These are phyloP conservation scores for Hericium rajendrae DNA, from an alignment of 768 basidiomycete species.

Conservation along the genomic window DNA sequence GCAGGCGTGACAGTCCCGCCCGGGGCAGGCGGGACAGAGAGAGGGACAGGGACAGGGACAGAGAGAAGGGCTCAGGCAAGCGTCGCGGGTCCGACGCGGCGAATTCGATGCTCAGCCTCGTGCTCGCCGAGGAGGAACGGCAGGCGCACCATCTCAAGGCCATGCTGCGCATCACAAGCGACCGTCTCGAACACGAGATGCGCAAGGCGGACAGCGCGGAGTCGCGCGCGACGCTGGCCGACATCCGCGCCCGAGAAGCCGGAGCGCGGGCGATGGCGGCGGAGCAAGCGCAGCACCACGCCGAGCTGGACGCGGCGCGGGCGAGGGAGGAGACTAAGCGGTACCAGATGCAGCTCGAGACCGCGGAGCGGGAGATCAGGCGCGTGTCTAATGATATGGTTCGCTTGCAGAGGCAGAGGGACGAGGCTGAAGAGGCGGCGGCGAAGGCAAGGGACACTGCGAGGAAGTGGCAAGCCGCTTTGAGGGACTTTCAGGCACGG, in stretches of 20 bases:
- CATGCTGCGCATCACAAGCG: constrained; percentile 11
- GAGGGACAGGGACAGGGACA: constrained; percentile 6
- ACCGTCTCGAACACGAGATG: constrained; percentile 10
- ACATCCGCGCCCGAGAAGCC: constrained; percentile 8
- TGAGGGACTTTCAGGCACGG: constrained; percentile 11
- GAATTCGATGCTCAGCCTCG: constrained; percentile 12
- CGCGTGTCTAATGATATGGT: constrained; percentile 9
- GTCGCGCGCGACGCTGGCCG: constrained; percentile 12
- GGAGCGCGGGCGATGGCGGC: not conserved
- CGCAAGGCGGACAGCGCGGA: constrained; percentile 13
- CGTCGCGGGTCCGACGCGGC: constrained; percentile 5
- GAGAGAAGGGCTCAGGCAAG: constrained; percentile 5
- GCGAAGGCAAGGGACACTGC: constrained; percentile 14
- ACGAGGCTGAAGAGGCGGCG: constrained; percentile 11
- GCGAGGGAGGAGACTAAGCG: constrained; percentile 14
- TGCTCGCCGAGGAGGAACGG: constrained; percentile 15
- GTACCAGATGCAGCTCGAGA: constrained; percentile 13
- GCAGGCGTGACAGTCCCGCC: not conserved
- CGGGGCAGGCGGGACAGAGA: not conserved
- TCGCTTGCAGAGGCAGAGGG: constrained; percentile 10
- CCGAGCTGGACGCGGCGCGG: constrained; percentile 10
- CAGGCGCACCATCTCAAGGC: constrained; percentile 14
- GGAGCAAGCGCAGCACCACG: constrained; percentile 12
- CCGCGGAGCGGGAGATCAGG: constrained; percentile 12
- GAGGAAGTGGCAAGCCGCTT: constrained; percentile 10